Evolutionary conservation across 768 basidiomycete genomes (phyloP), one percentile per base, ranked within the genome.

Genomic region (Naganishia antarctica): DNA sequence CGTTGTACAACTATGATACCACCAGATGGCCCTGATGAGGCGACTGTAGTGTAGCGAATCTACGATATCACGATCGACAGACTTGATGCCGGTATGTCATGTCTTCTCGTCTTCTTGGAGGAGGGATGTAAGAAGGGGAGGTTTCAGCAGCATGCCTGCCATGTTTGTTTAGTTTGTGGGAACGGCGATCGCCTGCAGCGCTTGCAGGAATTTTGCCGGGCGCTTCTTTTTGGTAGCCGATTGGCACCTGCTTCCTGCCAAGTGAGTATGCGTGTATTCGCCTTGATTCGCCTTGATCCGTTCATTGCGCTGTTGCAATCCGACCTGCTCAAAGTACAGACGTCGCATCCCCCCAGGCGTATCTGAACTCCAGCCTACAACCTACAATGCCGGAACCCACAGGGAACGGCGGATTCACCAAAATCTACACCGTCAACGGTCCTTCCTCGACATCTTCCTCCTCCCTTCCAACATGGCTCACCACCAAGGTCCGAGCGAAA

Each of bases 401-500:
- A 7, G 26, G 47, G 18, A 28, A 50, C 40, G 37, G 44, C 9
- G 50, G 63, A 4, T 72, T 71, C 65, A 73, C 74, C 0, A 90
- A 87, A 76, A 89, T 94, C 41, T 98, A 98, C 81, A 96, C 92
- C 23, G 92, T 97, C 71, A 97, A 97, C 73, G 94, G 94, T 21
- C 86, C 90, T 11, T 83, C 87, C 5, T 84, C 88, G 0, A 88
- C 90, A 9, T 90, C 90, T 0, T 89, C 91, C 0, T 88, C 91
- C 0, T 87, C 91, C 40, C 82, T 96, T n/a, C 92, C 91, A 1
- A 91, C 94, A 79, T 96, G 92, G 92, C 84, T 96, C 48, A 88
- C 84, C 23, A 70, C 73, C 46, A 79, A 79, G 62, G 73, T 68
- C 21, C 71, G 72, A 50, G 64, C 74, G 26, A 69, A 75, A 25